Conservation (phyloP, 441 rosid species). For the Omphalea diandra region DNA sequence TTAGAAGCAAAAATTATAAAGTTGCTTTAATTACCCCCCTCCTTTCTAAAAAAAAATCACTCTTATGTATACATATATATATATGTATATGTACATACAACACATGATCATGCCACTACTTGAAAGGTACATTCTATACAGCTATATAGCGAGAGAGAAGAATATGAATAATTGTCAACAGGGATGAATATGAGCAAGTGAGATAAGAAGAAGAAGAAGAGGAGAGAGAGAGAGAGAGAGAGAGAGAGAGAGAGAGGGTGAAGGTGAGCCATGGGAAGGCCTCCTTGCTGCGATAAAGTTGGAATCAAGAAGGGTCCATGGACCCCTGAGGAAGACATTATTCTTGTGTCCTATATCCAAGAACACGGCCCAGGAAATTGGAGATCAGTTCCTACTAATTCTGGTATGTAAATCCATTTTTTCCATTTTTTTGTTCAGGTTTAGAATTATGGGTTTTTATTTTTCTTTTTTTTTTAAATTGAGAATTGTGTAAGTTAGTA, state of each 20-base stretch:
- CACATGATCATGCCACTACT: slow-evolving; percentile 21
- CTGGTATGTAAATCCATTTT: slow-evolving; percentile 44
- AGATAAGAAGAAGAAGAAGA: not conserved
- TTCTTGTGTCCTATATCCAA: slow-evolving; percentile 90
- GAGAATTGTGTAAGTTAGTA: too few species aligned
- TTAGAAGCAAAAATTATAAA: slow-evolving; percentile 8
- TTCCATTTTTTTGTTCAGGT: not conserved
- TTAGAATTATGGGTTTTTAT: not conserved
- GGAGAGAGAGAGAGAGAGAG: not conserved
- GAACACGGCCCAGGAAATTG: slow-evolving; percentile 97
- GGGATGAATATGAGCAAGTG: too few species aligned
- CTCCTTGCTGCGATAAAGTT: slow-evolving; percentile 95
- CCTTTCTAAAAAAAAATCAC: slow-evolving; percentile 26
- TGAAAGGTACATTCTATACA: slow-evolving; percentile 22
- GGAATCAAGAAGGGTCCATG: slow-evolving; percentile 99
- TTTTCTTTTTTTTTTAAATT: too few species aligned
- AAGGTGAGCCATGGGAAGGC: slow-evolving; percentile 70
- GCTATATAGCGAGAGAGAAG: not conserved
- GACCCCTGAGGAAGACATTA: slow-evolving; percentile 99
- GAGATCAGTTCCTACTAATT: slow-evolving; percentile 97
- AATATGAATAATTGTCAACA: too few species aligned
- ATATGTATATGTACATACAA: slow-evolving; percentile 21
- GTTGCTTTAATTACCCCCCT: slow-evolving; percentile 31
- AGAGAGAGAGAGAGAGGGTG: slow-evolving; percentile 14
- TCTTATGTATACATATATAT: slow-evolving; percentile 24